These are phyloP conservation scores for Casuarina glauca DNA, from an alignment of 306 rosid genomes.

Conservation along the genomic window DNA sequence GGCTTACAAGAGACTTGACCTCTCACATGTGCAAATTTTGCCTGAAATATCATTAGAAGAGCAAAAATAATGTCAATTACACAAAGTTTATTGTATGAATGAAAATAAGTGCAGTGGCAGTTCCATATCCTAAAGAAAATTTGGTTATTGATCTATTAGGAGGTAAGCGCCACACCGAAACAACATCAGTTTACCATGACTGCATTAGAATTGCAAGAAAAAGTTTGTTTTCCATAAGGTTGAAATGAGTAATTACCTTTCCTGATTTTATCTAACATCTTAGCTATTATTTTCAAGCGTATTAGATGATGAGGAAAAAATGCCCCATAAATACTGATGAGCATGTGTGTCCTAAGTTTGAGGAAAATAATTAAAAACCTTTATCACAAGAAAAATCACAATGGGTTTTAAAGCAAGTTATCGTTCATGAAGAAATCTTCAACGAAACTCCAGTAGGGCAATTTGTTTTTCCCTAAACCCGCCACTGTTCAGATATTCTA, in stretches of 20 bases:
- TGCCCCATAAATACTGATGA: background rate
- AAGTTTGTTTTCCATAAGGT: background rate
- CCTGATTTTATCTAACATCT: background rate
- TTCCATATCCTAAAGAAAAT: background rate
- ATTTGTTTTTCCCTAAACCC: conserved; percentile 7
- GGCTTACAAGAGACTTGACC: background rate
- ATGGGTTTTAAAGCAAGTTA: background rate
- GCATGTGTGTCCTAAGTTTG: background rate
- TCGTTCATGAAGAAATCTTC: background rate
- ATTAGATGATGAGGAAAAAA: background rate
- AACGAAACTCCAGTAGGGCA: background rate
- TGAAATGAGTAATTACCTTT: background rate
- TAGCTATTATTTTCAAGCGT: background rate
- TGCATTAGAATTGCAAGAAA: background rate
- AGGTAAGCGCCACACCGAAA: background rate
- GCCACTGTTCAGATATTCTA: conserved; percentile 5
- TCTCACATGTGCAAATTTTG: conserved; percentile 6
- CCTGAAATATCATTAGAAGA: conserved; percentile 19
- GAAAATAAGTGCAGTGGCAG: background rate
- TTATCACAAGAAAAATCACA: background rate
- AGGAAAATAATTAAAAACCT: background rate
- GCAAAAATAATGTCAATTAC: background rate
- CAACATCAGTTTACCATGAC: background rate
- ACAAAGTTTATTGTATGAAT: background rate
- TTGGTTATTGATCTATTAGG: background rate